These are phyloP conservation scores for Flaveria sonorensis DNA, from an alignment of 129 eudicot species.

Conservation along the genomic window DNA sequence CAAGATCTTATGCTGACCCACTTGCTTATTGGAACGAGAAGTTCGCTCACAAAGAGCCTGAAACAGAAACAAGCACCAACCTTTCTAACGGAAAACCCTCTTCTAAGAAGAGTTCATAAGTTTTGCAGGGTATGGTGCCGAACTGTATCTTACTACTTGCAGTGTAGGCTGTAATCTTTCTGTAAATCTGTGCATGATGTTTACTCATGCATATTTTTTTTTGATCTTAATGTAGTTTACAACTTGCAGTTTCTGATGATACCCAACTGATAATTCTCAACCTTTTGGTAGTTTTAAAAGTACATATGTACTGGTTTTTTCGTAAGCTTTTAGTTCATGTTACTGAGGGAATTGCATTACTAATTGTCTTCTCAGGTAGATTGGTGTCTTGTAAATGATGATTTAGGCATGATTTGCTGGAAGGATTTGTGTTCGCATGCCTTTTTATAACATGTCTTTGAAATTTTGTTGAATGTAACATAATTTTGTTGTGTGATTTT, in stretches of 20 bases:
- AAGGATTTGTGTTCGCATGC: background rate
- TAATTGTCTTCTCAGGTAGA: background rate
- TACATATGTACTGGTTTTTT: too few relatives aligned
- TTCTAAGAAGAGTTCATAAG: conserved; percentile 34
- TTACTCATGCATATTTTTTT: conserved; percentile 4
- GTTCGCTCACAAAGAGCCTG: conserved; percentile 21
- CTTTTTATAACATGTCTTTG: background rate
- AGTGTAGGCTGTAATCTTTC: background rate
- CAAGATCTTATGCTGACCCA: conserved; percentile 59
- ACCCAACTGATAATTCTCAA: conserved; percentile 1
- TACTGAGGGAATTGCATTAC: conserved; percentile 3
- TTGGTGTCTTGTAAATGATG: background rate
- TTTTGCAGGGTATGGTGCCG: background rate
- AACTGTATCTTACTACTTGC: conserved; percentile 1
- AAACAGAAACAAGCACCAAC: conserved; percentile 36
- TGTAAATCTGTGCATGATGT: conserved; percentile 3
- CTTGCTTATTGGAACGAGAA: conserved; percentile 41
- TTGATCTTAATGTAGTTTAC: conserved; percentile 21
- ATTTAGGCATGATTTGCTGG: background rate
- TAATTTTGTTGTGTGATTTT: too few relatives aligned
- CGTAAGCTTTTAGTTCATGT: background rate
- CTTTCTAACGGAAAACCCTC: conserved; percentile 53
- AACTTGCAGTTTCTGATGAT: conserved; percentile 20
- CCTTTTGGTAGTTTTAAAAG: background rate
- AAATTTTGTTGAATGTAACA: background rate